Percentiles rank a stretch among this genome's conserved stretches.
phyloP scores from a whole-genome alignment of 345 rosid species.

The thale cress (Arabidopsis thaliana) region DNA sequence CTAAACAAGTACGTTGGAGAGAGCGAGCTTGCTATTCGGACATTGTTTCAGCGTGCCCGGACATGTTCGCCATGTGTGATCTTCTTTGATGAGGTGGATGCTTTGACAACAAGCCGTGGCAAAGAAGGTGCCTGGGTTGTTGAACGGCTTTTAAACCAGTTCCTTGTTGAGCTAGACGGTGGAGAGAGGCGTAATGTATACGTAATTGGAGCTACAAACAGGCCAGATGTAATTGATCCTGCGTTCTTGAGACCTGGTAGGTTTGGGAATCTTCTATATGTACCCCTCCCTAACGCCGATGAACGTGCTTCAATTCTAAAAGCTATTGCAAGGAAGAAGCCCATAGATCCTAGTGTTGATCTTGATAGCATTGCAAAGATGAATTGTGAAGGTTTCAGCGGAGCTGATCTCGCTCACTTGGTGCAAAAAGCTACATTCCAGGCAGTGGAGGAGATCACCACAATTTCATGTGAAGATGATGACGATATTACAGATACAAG shows the following conservation, averaged over 20 bases:
- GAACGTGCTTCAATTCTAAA: constrained; percentile 79
- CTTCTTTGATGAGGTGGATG: constrained; percentile 86
- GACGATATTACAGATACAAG: constrained; percentile 9
- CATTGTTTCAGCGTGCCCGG: constrained; percentile 79
- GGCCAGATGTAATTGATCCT: constrained; percentile 84
- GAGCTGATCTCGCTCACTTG: constrained; percentile 90
- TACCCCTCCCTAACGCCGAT: constrained; percentile 75
- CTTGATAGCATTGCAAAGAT: constrained; percentile 62
- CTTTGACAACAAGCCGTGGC: neutral
- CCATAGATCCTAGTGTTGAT: constrained; percentile 74
- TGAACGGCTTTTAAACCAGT: constrained; percentile 42
- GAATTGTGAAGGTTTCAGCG: constrained; percentile 78
- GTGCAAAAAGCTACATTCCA: constrained; percentile 71
- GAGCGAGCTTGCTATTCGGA: constrained; percentile 87
- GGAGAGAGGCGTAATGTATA: constrained; percentile 74
- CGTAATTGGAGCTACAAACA: constrained; percentile 94
- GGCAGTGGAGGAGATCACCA: constrained; percentile 62
- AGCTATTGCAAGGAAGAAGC: constrained; percentile 73
- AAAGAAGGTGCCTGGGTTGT: neutral
- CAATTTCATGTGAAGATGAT: constrained; percentile 26
- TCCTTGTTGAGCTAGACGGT: constrained; percentile 87
- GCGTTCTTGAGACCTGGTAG: constrained; percentile 92
- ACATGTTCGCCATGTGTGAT: constrained; percentile 84
- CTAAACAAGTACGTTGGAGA: constrained; percentile 94
- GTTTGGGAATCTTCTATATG: constrained; percentile 82